Evolutionary conservation across 148 eudicot genomes (phyloP).

Genomic region (Simmondsia chinensis): DNA sequence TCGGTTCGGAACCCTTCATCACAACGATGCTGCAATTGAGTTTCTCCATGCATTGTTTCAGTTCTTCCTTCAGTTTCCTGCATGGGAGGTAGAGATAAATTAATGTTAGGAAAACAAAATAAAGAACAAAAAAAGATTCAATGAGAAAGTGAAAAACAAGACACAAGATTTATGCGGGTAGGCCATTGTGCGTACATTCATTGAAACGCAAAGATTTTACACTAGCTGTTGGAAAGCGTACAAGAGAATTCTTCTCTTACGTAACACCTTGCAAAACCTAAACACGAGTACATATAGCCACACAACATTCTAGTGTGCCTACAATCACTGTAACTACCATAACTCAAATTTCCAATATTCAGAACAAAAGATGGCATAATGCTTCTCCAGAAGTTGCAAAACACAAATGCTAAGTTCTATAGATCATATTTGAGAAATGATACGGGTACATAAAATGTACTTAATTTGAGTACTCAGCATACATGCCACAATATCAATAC

Average conservation of each 20-base stretch:
- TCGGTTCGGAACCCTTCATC: constrained; percentile 73
- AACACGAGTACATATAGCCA: background rate
- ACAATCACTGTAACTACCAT: no score
- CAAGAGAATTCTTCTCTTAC: background rate
- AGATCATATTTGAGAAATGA: no score
- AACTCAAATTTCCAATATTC: no score
- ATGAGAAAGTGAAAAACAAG: background rate
- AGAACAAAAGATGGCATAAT: no score
- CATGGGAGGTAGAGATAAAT: constrained; percentile 1
- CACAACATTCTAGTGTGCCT: background rate
- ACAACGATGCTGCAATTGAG: constrained; percentile 75
- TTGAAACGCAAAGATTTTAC: no score
- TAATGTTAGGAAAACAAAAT: background rate
- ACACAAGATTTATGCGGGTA: no score
- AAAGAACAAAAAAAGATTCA: background rate
- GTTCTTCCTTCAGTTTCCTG: constrained; percentile 78
- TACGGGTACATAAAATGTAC: no score
- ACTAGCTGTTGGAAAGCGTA: no score
- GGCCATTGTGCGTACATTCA: no score
- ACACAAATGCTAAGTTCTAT: background rate
- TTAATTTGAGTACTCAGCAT: no score
- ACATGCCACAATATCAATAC: no score
- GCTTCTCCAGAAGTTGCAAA: no score
- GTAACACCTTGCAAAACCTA: background rate
- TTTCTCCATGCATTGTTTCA: constrained; percentile 73